Base-by-base conservation (phyloP, 495 filamentous ascomycete genomes). In the Aspergillus indologenus region DNA sequence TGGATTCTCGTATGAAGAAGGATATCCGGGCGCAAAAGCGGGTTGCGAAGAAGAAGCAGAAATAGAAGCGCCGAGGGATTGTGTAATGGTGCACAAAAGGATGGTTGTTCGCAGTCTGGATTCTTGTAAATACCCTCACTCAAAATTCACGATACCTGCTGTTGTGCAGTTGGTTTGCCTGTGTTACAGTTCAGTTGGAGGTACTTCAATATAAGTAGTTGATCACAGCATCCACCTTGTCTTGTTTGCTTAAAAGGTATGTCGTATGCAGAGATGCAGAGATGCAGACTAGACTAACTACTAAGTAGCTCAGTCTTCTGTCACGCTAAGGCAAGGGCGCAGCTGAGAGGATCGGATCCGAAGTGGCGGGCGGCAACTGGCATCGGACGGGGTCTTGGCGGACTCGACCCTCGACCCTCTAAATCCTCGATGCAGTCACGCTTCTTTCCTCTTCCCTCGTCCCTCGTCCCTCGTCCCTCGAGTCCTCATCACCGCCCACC, bases 1-100 rank as follows among this genome's bases (percentile, higher is more conserved):
- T 99, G 60, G 94, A 99, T 79, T 77, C 89, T 18, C 83, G 94
- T 61, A 85, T 99, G 85, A 98, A 96, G 86, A 99, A 99, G 87
- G 94, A 99, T 81, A 84, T 93, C 54, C 83, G 94, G 68, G 95
- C 88, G 15, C 80, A 90, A 75, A 99, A 97, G 83, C 85, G 94
- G 68, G 65, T 84, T 57, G 84, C 84, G 46, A 90, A 89, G 79
- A 87, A 83, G 70, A 83, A 81, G 71, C 67, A 73, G 59, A 69
- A 67, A 51, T 74, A 63, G 43, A 64, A 42, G 50, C 23, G 46
- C 14, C 8, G 56, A 20, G 29, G 12, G 18, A 21, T 24, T 26
- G 47, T 50, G 26, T 29, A 29, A 29, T 29, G 26, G 26, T 29
- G 26, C 26, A 29, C 26, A 29, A 29, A 9, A 40, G 5, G 34